Evolutionary conservation across 352 stramenopile species (phyloP).

Genomic region (Peronosclerospora sorghi): DNA sequence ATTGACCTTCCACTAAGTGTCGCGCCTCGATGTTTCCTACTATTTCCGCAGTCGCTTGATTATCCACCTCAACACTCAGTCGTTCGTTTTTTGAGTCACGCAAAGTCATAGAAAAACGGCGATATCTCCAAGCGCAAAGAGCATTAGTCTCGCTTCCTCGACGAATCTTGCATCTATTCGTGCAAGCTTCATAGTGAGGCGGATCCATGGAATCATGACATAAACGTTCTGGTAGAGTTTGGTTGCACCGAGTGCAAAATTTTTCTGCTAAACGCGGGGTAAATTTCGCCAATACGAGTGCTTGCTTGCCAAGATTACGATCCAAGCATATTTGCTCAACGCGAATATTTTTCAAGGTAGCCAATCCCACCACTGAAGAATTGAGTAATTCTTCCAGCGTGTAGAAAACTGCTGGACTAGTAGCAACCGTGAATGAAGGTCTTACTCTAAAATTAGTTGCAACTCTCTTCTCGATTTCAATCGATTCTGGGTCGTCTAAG

Average conservation of each 20-base stretch:
- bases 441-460: background rate
- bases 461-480: constrained; percentile 17
- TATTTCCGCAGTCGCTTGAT: constrained; percentile 22
- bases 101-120: constrained; percentile 31
- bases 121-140: constrained; percentile 32
- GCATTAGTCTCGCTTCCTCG: constrained; percentile 9
- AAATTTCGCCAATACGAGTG: constrained; percentile 20
- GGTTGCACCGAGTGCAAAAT: constrained; percentile 34
- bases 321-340: constrained; percentile 35
- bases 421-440: background rate
- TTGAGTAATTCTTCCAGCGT: constrained; percentile 27
- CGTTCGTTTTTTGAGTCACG: constrained; percentile 21
- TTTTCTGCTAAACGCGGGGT: constrained; percentile 27
- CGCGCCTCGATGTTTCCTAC: constrained; percentile 41
- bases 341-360: constrained; percentile 29
- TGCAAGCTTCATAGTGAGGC: constrained; percentile 23
- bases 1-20: constrained; percentile 14
- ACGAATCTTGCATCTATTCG: constrained; percentile 23
- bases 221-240: constrained; percentile 22
- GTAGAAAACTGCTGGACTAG: constrained; percentile 6
- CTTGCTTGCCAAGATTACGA: constrained; percentile 16
- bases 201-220: constrained; percentile 3
- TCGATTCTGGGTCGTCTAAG: constrained; percentile 10
- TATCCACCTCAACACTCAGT: constrained; percentile 25
- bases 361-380: constrained; percentile 8